Evolutionary conservation across 495 filamentous ascomycete species (phyloP).

Genomic region (Cercophora newfieldiana): DNA sequence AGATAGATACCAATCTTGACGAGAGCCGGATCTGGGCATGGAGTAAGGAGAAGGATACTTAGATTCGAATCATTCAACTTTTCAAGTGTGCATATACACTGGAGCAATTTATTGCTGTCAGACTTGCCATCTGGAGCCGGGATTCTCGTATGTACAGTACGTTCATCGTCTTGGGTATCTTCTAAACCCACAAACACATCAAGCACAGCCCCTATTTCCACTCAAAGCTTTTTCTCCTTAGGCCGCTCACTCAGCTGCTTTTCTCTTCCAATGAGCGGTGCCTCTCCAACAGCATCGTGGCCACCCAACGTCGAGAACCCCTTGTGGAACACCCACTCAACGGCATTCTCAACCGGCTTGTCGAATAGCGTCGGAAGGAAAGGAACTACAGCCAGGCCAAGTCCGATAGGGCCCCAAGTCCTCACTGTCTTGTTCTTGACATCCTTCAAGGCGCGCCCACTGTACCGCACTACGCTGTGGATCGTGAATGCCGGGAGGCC

Average conservation of each 20-base stretch:
- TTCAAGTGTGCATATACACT: neutral
- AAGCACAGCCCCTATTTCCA: neutral
- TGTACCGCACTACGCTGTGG: conserved; percentile 86
- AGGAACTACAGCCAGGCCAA: conserved; percentile 85
- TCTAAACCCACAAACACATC: neutral
- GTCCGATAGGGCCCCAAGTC: conserved; percentile 87
- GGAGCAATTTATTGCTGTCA: neutral
- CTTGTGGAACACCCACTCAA: conserved; percentile 86
- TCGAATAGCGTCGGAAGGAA: conserved; percentile 90
- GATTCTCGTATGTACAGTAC: conserved; percentile 11
- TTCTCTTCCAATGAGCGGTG: conserved; percentile 56
- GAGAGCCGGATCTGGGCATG: neutral
- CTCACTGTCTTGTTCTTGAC: conserved; percentile 70
- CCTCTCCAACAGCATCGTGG: conserved; percentile 53
- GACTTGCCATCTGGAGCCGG: neutral
- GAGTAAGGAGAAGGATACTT: neutral
- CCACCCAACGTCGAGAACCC: conserved; percentile 71
- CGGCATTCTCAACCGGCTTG: conserved; percentile 84
- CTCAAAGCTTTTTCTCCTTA: conserved; percentile 58
- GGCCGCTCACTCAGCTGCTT: conserved; percentile 50
- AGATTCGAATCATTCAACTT: no score
- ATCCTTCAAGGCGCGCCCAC: conserved; percentile 76
- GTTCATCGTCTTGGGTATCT: conserved; percentile 15
- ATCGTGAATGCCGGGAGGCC: conserved; percentile 94
- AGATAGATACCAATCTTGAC: conserved; percentile 8